Evolutionary conservation across 2,329 filamentous ascomycete species (phyloP).

Genomic region (Chaetomiaceae sp.): DNA sequence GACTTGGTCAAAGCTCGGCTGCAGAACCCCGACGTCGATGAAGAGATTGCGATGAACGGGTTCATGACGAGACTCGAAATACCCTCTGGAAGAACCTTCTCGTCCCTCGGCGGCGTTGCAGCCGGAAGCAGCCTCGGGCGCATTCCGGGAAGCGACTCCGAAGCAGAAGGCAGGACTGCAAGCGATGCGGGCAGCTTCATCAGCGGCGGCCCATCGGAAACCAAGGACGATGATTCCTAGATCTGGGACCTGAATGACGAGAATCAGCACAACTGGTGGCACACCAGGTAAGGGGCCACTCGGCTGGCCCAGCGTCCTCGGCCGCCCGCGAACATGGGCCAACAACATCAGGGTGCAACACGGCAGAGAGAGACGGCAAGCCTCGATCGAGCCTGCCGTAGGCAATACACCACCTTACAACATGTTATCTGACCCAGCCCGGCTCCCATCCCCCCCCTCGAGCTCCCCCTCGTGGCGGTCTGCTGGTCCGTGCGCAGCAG

Average conservation of each 20-base stretch:
- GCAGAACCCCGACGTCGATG: slow-evolving; percentile 27
- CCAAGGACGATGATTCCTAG: slow-evolving; percentile 6
- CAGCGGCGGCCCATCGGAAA: slow-evolving; percentile 14
- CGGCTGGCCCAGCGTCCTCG: too few relatives aligned
- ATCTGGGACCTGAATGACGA: too few relatives aligned
- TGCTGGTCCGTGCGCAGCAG: not conserved
- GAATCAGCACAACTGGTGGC: too few relatives aligned
- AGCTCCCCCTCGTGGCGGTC: not conserved
- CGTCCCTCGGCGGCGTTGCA: slow-evolving; percentile 11
- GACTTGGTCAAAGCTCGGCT: slow-evolving; percentile 49
- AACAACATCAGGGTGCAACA: too few relatives aligned
- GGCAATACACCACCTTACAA: too few relatives aligned
- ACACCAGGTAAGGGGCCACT: too few relatives aligned
- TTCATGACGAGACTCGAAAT: slow-evolving; percentile 26
- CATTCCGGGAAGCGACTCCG: slow-evolving; percentile 21
- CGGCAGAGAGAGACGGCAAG: too few relatives aligned
- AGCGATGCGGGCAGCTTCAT: slow-evolving; percentile 22
- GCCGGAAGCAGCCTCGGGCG: slow-evolving; percentile 8
- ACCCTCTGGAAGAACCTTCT: slow-evolving; percentile 22
- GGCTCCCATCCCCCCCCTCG: too few relatives aligned
- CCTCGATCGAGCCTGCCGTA: too few relatives aligned
- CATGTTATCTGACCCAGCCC: too few relatives aligned
- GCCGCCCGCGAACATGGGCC: too few relatives aligned
- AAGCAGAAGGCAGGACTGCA: slow-evolving; percentile 17
- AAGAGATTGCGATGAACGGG: slow-evolving; percentile 29